Conservation (phyloP, 106 monocot species). For the Dendrobium nobile region DNA sequence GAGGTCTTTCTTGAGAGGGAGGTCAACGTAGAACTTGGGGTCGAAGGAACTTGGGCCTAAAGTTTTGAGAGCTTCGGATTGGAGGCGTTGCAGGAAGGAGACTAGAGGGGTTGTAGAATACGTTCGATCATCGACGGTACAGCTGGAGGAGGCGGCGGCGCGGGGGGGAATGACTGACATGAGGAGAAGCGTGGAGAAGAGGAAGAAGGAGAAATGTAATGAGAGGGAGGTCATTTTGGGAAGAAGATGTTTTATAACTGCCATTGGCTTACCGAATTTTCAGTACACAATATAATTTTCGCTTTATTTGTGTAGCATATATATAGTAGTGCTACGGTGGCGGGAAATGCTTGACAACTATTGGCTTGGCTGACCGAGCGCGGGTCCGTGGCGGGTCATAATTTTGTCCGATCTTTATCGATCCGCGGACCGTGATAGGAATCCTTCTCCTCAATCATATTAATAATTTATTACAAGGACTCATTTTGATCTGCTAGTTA, state of each 20-base stretch:
- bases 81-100: slow-evolving; percentile 20
- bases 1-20: slow-evolving; percentile 53
- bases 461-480: too few species aligned
- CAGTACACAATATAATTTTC: background rate
- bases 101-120: slow-evolving; percentile 5
- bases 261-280: background rate
- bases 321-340: background rate
- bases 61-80: slow-evolving; percentile 34
- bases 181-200: background rate
- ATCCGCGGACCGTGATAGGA: too few species aligned
- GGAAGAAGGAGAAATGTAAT: background rate
- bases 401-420: too few species aligned
- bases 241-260: background rate
- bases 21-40: slow-evolving; percentile 93
- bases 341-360: too few species aligned
- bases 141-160: background rate
- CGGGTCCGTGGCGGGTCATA: too few species aligned
- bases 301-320: background rate
- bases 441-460: too few species aligned
- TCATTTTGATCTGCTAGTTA: too few species aligned
- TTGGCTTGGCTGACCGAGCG: too few species aligned
- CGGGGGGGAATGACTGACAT: background rate
- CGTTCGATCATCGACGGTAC: background rate
- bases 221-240: background rate
- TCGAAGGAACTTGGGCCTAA: slow-evolving; percentile 67